Evolutionary conservation across 495 filamentous ascomycete species (phyloP), one percentile per base, ranked within the genome.

Genomic region (Trichocladium antarcticum): DNA sequence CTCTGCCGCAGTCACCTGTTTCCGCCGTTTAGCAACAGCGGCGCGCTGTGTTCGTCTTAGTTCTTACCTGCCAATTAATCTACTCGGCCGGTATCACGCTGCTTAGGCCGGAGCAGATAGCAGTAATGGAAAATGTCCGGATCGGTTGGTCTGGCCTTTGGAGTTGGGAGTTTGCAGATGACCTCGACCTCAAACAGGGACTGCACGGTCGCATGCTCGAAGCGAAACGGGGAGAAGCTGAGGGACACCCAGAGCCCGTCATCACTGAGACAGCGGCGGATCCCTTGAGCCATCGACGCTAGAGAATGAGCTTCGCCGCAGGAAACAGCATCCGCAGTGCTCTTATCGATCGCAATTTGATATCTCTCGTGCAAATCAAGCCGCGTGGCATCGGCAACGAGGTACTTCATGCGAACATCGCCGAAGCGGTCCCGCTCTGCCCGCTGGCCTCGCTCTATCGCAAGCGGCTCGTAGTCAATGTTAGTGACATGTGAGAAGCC

Each of bases 401-500:
- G 21, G 29, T 72, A 72, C 40, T 51, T 54, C 49, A 58, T 63
- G 16, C 16, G 42, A 21, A 63, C 57, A 34, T 69, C 61, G 21
- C 66, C 69, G 35, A 70, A 69, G 0, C 37, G 53, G 0, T 46
- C 21, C 9, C 44, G 19, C 52, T 72, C 68, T 8, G 63, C 44
- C 31, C 57, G 54, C 6, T 55, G 62, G 0, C 65, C 63, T 3
- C 62, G 54, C 19, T 64, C 63, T 4, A 66, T 51, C 12, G 69
- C 68, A 14, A 69, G 47, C 1, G 66, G 66, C 40, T 70, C 68
- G 52, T 65, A 72, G 55, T 72, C 69, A 39, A 65, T 50, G 37
- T 72, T 70, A 2, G 64, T 68, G 36, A 72, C 56, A 51, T 68
- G 54, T 3, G 34, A 6, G 36, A 63, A 66, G 4, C 64, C 63